Conservation (phyloP, 352 stramenopile species). For the Aphanomyces euteiches region DNA sequence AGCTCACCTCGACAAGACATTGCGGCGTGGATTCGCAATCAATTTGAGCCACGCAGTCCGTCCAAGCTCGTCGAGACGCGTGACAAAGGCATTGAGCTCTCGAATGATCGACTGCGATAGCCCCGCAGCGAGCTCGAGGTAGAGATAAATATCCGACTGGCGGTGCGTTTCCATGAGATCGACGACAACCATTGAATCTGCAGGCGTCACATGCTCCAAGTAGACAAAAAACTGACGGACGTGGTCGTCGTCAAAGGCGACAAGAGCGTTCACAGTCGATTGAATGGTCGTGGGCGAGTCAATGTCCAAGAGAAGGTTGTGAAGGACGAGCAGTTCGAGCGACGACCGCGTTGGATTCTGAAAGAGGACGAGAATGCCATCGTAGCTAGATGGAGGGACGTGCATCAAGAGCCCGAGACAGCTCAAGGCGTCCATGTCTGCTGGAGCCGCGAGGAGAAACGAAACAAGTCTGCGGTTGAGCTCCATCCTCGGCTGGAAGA, state of each 20-base stretch:
- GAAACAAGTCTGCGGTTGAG: background rate
- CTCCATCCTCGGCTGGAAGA: background rate
- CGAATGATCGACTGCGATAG: constrained; percentile 8
- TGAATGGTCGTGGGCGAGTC: constrained; percentile 2
- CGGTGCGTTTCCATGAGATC: background rate
- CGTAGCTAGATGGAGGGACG: background rate
- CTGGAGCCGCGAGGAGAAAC: constrained; percentile 14
- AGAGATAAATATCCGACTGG: constrained; percentile 2
- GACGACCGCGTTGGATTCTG: background rate
- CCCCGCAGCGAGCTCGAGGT: constrained; percentile 6
- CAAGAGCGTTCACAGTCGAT: background rate
- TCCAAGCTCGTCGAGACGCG: background rate
- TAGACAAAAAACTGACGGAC: constrained; percentile 1
- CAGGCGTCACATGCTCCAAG: constrained; percentile 3
- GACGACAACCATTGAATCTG: constrained; percentile 2
- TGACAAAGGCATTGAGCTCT: constrained; percentile 21
- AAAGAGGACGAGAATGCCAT: background rate
- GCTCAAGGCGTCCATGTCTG: constrained; percentile 4
- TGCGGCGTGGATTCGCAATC: constrained; percentile 5
- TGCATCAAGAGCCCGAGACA: constrained; percentile 19
- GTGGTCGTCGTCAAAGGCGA: background rate
- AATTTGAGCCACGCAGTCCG: constrained; percentile 4
- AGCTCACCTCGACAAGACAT: constrained; percentile 15
- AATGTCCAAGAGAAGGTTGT: constrained; percentile 2
- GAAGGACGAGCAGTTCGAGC: constrained; percentile 11